Conservation (phyloP, 1,139 yeast species). For the Yamadazyma epiphylla region DNA sequence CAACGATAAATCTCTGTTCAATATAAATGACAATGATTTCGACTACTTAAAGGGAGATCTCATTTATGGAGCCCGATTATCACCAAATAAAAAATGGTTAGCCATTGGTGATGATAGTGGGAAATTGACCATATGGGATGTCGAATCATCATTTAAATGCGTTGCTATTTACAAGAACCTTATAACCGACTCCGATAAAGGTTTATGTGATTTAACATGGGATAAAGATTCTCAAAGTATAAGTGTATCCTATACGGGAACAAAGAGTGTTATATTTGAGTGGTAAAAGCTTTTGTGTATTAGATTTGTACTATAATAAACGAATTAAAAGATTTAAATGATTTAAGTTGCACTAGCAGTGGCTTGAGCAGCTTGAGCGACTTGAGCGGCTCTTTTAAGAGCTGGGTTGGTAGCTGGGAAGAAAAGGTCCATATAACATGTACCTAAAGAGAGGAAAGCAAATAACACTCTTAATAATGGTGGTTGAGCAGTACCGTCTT, state of each 20-base stretch:
- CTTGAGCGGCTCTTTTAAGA: slow-evolving; percentile 18
- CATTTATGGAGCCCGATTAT: slow-evolving; percentile 49
- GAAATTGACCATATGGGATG: slow-evolving; percentile 50
- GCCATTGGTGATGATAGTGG: slow-evolving; percentile 69
- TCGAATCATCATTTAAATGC: slow-evolving; percentile 17
- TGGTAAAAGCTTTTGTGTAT: slow-evolving; percentile 5
- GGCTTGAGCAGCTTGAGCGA: slow-evolving; percentile 18
- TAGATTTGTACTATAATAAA: slow-evolving; percentile 3
- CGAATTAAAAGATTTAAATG: neutral
- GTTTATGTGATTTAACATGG: slow-evolving; percentile 45
- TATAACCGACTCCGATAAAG: slow-evolving; percentile 17
- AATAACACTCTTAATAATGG: slow-evolving; percentile 45
- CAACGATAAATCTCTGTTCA: slow-evolving; percentile 5
- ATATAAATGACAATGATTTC: slow-evolving; percentile 1
- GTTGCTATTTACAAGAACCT: slow-evolving; percentile 18
- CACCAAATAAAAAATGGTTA: slow-evolving; percentile 45
- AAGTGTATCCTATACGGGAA: slow-evolving; percentile 41
- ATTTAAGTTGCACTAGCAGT: slow-evolving; percentile 18
- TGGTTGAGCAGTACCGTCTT: slow-evolving; percentile 23
- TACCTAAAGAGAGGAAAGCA: slow-evolving; percentile 42
- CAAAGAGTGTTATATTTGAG: slow-evolving; percentile 34
- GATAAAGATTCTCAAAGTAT: slow-evolving; percentile 28
- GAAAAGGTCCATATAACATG: slow-evolving; percentile 51
- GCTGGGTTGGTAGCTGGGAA: slow-evolving; percentile 36
- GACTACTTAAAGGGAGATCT: slow-evolving; percentile 11